These are phyloP conservation scores for Dictyostelium capitatum DNA, from an alignment of 78 protist species.

Conservation along the genomic window DNA sequence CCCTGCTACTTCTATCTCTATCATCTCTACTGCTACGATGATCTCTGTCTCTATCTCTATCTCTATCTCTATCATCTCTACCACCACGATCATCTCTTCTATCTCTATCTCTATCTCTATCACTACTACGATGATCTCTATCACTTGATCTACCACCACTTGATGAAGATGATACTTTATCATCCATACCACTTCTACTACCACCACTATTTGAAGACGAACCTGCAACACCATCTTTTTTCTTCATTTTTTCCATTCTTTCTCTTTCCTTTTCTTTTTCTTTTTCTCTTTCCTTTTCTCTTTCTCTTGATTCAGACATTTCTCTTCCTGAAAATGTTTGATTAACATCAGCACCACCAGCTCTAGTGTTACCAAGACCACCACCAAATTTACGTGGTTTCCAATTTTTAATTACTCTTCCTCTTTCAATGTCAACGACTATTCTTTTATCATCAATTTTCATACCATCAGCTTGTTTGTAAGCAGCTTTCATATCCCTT, in stretches of 20 bases:
- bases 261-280: conserved; percentile 18
- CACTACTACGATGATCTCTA: background rate
- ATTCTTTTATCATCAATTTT: conserved; percentile 89
- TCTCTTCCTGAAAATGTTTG: conserved; percentile 76
- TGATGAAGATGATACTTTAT: background rate
- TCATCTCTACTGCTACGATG: conserved; percentile 2
- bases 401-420: conserved; percentile 93
- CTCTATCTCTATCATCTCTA: conserved; percentile 9
- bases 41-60: conserved; percentile 18
- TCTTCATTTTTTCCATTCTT: background rate
- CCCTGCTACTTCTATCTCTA: background rate
- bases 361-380: conserved; percentile 87
- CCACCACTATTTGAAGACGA: background rate
- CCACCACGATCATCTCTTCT: conserved; percentile 18
- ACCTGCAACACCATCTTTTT: conserved; percentile 31
- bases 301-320: conserved; percentile 33
- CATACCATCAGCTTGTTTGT: conserved; percentile 87
- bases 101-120: conserved; percentile 1
- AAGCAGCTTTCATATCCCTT: conserved; percentile 91
- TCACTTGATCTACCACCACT: background rate
- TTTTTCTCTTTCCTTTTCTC: conserved; percentile 34
- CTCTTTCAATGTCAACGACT: conserved; percentile 95
- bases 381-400: conserved; percentile 92
- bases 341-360: conserved; percentile 83
- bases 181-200: conserved; percentile 8